These are phyloP conservation scores for Gyrodon lividus DNA, from an alignment of 768 basidiomycete genomes.

Conservation along the genomic window DNA sequence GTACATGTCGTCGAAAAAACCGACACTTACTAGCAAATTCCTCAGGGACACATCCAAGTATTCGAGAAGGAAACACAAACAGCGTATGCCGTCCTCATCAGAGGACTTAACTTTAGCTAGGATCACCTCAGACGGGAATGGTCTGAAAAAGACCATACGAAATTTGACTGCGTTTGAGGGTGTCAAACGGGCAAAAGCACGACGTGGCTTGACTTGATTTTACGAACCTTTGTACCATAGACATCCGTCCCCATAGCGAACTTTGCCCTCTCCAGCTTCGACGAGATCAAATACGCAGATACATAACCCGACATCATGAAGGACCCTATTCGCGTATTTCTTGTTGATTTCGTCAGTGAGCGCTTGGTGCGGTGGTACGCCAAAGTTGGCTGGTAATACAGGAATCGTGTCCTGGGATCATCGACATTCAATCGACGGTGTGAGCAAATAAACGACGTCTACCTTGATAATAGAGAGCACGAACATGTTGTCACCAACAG, in stretches of 20 bases:
- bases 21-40: conserved; percentile 64
- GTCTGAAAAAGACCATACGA: conserved; percentile 86
- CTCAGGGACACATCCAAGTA: neutral
- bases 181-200: neutral
- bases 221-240: conserved; percentile 88
- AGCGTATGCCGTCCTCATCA: conserved; percentile 78
- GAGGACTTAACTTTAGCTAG: conserved; percentile 87
- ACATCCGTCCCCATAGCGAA: conserved; percentile 92
- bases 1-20: conserved; percentile 94
- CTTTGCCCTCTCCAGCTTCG: conserved; percentile 86
- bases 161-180: conserved; percentile 63
- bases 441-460: neutral
- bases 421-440: neutral
- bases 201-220: conserved; percentile 1
- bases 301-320: conserved; percentile 90
- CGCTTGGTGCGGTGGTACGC: conserved; percentile 71
- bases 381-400: conserved; percentile 86
- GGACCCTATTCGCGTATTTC: conserved; percentile 90
- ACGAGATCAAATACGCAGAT: conserved; percentile 87
- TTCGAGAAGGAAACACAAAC: conserved; percentile 44
- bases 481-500: conserved; percentile 36
- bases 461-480: conserved; percentile 47
- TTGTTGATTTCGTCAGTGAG: conserved; percentile 87
- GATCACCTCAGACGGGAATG: conserved; percentile 87
- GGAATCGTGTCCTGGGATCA: conserved; percentile 78